phyloP scores from a whole-genome alignment of 1,284 basidiomycete species.

The Ceratobasidium sp. region DNA sequence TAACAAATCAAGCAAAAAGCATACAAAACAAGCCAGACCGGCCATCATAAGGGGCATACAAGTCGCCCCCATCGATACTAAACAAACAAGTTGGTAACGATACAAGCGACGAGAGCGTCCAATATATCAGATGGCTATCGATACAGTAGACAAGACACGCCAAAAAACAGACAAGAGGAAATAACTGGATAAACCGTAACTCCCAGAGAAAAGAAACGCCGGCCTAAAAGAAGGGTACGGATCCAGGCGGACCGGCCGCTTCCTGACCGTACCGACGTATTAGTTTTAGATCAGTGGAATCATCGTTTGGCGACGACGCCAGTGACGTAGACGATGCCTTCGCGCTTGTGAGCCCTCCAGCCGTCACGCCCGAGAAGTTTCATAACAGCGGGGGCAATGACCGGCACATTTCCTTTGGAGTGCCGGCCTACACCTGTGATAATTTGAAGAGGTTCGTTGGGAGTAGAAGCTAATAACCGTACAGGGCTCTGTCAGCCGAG shows the following conservation, averaged over 20 bases:
- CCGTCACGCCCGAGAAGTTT: constrained; percentile 28
- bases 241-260: not conserved
- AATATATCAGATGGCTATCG: no score
- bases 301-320: constrained; percentile 15
- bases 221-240: no score
- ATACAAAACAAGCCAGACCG: no score
- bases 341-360: constrained; percentile 32
- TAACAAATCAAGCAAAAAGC: no score
- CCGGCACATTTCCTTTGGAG: constrained; percentile 33
- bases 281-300: not conserved
- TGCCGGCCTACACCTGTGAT: constrained; percentile 32
- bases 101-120: no score
- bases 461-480: constrained; percentile 9
- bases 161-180: not conserved
- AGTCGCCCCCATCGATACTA: no score
- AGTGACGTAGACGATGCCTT: constrained; percentile 33
- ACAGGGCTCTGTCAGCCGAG: not conserved
- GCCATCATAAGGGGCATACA: no score
- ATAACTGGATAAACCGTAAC: no score
- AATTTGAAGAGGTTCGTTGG: constrained; percentile 15
- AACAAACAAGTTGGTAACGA: no score
- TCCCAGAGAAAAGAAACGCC: no score
- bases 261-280: not conserved
- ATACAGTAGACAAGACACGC: no score
- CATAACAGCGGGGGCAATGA: constrained; percentile 37